A percentile compares a stretch with the other conserved stretches of the same genome.
Evolutionary conservation across 2,329 filamentous ascomycete species (phyloP).

Genomic region (Fusarium sororula): DNA sequence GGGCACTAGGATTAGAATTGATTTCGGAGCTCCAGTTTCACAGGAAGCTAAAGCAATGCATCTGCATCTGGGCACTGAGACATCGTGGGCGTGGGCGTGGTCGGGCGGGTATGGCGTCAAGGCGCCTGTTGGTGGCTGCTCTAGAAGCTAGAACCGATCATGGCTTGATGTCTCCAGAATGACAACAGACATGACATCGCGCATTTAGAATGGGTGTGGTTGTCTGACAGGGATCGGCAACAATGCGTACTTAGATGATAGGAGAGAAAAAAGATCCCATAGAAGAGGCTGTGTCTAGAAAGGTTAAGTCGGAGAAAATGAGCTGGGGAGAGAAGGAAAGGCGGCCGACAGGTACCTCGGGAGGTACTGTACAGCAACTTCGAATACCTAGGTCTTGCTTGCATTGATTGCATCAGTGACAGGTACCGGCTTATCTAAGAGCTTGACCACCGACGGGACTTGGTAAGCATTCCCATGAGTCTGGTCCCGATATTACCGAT

Average conservation of each 20-base stretch:
- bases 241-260: not conserved
- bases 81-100: not conserved
- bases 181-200: slow-evolving; percentile 14
- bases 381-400: not conserved
- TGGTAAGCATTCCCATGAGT: not conserved
- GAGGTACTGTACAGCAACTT: not conserved
- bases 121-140: slow-evolving; percentile 40
- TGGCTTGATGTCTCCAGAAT: slow-evolving; percentile 14
- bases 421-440: slow-evolving; percentile 14
- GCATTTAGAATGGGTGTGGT: not conserved
- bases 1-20: not conserved
- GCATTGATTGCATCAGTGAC: slow-evolving; percentile 12
- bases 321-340: slow-evolving; percentile 7
- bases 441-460: not conserved
- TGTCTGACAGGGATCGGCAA: slow-evolving; percentile 2
- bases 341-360: slow-evolving; percentile 11
- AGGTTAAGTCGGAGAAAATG: not conserved
- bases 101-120: slow-evolving; percentile 41
- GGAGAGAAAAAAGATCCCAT: slow-evolving; percentile 1
- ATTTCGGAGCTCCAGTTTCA: slow-evolving; percentile 2
- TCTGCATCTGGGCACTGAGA: not conserved
- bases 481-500: not conserved
- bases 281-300: slow-evolving; percentile 18
- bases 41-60: not conserved
- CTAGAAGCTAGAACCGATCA: slow-evolving; percentile 25